Percentiles rank a stretch among this genome's conserved stretches.
phyloP scores from a whole-genome alignment of 2,329 filamentous ascomycete species.

The Paraphoma chrysanthemicola region DNA sequence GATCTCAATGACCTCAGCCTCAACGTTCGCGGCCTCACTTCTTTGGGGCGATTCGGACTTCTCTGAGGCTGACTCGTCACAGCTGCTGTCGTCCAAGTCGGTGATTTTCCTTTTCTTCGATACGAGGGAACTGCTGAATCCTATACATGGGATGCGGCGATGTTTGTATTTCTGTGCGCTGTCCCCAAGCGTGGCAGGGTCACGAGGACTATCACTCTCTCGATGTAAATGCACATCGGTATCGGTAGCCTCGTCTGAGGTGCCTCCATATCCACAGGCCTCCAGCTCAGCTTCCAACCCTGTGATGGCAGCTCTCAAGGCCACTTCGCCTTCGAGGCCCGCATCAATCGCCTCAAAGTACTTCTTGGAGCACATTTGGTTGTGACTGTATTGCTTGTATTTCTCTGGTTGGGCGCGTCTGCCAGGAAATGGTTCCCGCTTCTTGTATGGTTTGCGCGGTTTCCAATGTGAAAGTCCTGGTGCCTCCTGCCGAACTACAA shows the following conservation, averaged over 20 bases:
- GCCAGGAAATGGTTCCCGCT: background rate
- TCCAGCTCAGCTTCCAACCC: slow-evolving; percentile 25
- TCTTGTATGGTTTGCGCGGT: slow-evolving; percentile 26
- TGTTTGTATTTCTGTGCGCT: background rate
- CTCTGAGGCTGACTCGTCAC: background rate
- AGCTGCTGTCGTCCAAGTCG: background rate
- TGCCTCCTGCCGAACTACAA: slow-evolving; percentile 26
- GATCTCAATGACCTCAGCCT: background rate
- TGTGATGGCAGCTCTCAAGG: slow-evolving; percentile 21
- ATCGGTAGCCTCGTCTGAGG: too few species aligned
- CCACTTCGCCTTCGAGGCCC: slow-evolving; percentile 13
- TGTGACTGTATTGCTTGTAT: slow-evolving; percentile 15
- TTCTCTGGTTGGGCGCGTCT: background rate
- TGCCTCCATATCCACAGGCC: background rate
- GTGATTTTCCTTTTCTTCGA: background rate
- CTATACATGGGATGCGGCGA: background rate
- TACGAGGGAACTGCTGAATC: background rate
- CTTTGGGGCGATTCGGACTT: background rate
- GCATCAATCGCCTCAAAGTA: slow-evolving; percentile 24
- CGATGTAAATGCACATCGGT: too few species aligned
- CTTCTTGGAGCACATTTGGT: slow-evolving; percentile 27
- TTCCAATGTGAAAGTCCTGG: slow-evolving; percentile 18
- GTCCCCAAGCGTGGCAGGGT: background rate
- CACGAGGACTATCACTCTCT: too few species aligned
- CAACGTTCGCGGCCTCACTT: background rate